Percentiles rank a stretch among this genome's conserved stretches.
These are phyloP conservation scores for Serendipita indica DNA, from an alignment of 768 basidiomycete genomes.

Conservation along the genomic window DNA sequence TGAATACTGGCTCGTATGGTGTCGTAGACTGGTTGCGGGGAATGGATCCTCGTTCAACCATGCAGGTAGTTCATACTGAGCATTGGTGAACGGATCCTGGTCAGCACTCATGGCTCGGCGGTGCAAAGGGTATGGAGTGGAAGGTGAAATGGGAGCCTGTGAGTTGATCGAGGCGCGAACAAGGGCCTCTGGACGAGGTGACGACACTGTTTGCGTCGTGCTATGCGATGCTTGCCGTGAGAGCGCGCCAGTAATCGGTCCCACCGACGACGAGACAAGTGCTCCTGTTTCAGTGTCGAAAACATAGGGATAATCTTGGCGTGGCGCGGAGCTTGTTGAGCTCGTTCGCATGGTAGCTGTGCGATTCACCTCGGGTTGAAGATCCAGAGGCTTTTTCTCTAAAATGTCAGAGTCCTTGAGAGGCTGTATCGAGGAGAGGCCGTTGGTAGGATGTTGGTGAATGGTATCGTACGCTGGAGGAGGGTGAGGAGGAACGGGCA, in stretches of 20 bases:
- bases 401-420: too few relatives aligned
- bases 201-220: neutral
- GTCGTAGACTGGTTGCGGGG: neutral
- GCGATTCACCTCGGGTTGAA: neutral
- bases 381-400: too few relatives aligned
- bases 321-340: neutral
- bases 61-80: neutral
- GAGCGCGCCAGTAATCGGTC: neutral
- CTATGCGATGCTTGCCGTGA: neutral
- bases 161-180: neutral
- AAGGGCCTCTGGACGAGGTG: neutral
- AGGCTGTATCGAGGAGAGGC: neutral
- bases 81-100: neutral
- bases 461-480: constrained; percentile 5
- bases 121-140: neutral
- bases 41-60: neutral
- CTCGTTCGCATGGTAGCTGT: neutral
- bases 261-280: neutral
- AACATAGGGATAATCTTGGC: constrained; percentile 3
- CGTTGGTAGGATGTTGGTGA: neutral
- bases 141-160: neutral
- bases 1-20: neutral
- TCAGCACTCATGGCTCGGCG: neutral
- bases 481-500: neutral
- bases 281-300: neutral